Evolutionary conservation across 441 rosid genomes (phyloP).

Genomic region (Arabidopsis hybrid): DNA sequence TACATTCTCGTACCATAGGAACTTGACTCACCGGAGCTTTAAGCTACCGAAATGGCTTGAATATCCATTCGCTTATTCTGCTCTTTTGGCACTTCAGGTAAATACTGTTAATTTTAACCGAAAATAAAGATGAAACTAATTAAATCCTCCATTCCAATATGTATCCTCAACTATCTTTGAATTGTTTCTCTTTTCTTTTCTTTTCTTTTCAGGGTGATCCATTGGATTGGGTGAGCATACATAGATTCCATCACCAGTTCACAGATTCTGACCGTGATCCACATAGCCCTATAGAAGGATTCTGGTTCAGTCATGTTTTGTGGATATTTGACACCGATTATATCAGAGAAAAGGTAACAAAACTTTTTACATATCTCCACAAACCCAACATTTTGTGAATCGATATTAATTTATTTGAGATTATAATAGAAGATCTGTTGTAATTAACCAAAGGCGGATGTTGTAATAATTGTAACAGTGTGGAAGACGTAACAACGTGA

Average conservation of each 20-base stretch:
- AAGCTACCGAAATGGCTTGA: neutral
- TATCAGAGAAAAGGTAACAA: neutral
- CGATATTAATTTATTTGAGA: too few relatives aligned
- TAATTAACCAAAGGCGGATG: neutral
- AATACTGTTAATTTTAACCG: neutral
- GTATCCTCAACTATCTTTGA: neutral
- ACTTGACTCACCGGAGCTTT: neutral
- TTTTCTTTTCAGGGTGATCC: neutral
- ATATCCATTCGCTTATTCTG: neutral
- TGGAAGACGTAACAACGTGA: neutral
- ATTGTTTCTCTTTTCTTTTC: neutral
- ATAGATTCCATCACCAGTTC: slow-evolving; percentile 7
- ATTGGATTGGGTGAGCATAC: neutral
- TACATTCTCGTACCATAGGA: neutral
- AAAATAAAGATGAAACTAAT: neutral
- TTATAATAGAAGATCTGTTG: too few relatives aligned
- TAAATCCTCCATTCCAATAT: neutral
- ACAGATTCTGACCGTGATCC: slow-evolving; percentile 4
- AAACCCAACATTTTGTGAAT: neutral
- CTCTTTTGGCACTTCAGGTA: neutral
- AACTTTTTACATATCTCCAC: neutral
- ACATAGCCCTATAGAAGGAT: neutral
- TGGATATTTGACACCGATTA: neutral
- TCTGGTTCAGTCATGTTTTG: slow-evolving; percentile 1
- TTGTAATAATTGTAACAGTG: neutral